Percentiles rank a stretch among this genome's conserved stretches.
Evolutionary conservation across 1,284 basidiomycete species (phyloP).

Genomic region (Fomes fomentarius): DNA sequence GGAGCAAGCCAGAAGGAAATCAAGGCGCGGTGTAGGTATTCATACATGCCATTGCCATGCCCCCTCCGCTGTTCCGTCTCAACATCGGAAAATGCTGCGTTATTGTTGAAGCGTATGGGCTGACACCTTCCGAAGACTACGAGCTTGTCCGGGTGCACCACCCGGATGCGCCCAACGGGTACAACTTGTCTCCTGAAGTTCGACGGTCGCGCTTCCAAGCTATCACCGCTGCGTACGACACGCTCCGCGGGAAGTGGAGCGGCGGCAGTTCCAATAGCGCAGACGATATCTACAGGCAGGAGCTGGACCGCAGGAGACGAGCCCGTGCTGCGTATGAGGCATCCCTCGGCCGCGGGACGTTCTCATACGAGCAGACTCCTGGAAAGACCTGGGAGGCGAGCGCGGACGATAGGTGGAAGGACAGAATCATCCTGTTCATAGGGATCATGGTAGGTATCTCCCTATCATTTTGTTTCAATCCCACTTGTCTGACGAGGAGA

Average conservation of each 20-base stretch:
- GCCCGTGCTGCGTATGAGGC: constrained; percentile 23
- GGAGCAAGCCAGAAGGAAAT: constrained; percentile 48
- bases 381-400: constrained; percentile 24
- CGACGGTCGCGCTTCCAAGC: constrained; percentile 52
- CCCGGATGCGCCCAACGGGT: constrained; percentile 45
- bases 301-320: constrained; percentile 43
- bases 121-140: constrained; percentile 42
- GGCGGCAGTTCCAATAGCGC: constrained; percentile 2
- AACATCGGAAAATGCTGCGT: no score
- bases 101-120: neutral
- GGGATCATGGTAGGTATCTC: constrained; percentile 40
- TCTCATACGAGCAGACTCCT: constrained; percentile 2
- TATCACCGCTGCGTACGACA: constrained; percentile 51
- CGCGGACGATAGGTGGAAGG: constrained; percentile 42
- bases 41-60: no score
- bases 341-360: constrained; percentile 2
- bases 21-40: constrained; percentile 51
- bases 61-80: no score
- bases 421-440: constrained; percentile 42
- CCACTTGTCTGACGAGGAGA: neutral
- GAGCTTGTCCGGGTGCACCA: constrained; percentile 58
- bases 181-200: constrained; percentile 36
- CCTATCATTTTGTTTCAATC: neutral
- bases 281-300: constrained; percentile 39
- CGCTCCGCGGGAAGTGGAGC: constrained; percentile 35